Conservation (phyloP, 1,284 basidiomycete species). For the Phenoliferia sp. region DNA sequence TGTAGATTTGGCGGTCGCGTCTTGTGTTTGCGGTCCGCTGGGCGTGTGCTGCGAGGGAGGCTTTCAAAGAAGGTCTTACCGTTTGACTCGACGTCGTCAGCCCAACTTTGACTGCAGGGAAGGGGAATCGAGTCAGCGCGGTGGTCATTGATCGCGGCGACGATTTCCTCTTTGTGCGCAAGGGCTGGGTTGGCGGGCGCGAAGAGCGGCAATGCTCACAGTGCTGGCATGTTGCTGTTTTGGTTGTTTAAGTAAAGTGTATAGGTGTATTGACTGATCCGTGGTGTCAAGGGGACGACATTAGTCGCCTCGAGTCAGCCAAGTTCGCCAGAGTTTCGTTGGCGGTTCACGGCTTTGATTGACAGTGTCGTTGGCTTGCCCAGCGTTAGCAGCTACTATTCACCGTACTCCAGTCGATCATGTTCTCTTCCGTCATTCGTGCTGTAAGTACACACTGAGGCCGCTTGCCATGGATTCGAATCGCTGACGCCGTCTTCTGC, state of each 20-base stretch:
- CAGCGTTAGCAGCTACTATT: not conserved
- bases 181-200: not conserved
- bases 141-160: too few relatives aligned
- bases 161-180: not conserved
- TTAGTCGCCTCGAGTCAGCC: not conserved
- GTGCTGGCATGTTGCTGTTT: conserved; percentile 6
- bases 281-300: not conserved
- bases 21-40: not conserved
- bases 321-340: not conserved
- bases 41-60: not conserved
- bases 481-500: not conserved
- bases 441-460: not conserved
- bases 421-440: not conserved
- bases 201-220: conserved; percentile 1
- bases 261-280: not conserved
- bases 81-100: conserved; percentile 31
- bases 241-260: not conserved
- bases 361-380: too few relatives aligned
- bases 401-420: not conserved
- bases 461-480: not conserved
- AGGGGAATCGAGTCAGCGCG: not conserved
- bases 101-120: conserved; percentile 29
- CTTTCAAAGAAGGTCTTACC: conserved; percentile 9
- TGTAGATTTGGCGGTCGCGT: not conserved
- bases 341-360: too few relatives aligned